A percentile compares a stretch with the other conserved stretches of the same genome.
phyloP scores from a whole-genome alignment of 2,329 filamentous ascomycete genomes.

The Byssothecium circinans region DNA sequence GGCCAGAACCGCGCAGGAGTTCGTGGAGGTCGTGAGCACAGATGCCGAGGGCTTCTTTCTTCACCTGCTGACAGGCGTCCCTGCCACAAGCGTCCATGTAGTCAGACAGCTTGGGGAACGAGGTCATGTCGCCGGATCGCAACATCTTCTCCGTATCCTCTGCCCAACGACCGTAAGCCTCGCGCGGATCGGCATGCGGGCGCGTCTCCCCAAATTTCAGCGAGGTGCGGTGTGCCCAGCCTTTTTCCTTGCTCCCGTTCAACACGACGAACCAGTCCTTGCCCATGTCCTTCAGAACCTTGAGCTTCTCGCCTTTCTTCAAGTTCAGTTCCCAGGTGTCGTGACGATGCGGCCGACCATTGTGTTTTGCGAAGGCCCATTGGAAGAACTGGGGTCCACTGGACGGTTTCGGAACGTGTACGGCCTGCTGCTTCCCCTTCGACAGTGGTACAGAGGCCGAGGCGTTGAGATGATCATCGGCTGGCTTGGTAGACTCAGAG shows the following conservation, averaged over 20 bases:
- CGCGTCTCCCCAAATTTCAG: slow-evolving; percentile 22
- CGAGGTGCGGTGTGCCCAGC: slow-evolving; percentile 29
- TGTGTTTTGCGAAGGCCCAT: slow-evolving; percentile 25
- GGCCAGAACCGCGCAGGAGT: slow-evolving; percentile 29
- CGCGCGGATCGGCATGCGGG: slow-evolving; percentile 12
- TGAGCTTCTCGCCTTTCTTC: slow-evolving; percentile 25
- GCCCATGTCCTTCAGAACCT: slow-evolving; percentile 25
- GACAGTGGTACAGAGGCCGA: background rate
- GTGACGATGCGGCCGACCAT: slow-evolving; percentile 22
- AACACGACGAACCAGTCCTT: slow-evolving; percentile 27
- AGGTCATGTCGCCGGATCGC: slow-evolving; percentile 14
- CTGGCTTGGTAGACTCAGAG: too few species aligned
- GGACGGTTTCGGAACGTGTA: slow-evolving; percentile 1
- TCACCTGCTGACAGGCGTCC: slow-evolving; percentile 20
- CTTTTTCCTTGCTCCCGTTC: slow-evolving; percentile 14
- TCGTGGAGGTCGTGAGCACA: slow-evolving; percentile 32
- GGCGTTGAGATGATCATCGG: too few species aligned
- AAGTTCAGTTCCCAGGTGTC: slow-evolving; percentile 32
- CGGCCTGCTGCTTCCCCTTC: background rate
- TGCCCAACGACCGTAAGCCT: slow-evolving; percentile 22
- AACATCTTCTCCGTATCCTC: slow-evolving; percentile 20
- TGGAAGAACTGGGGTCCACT: slow-evolving; percentile 1
- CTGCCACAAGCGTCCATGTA: slow-evolving; percentile 27
- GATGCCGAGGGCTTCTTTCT: slow-evolving; percentile 17
- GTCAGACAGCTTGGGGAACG: slow-evolving; percentile 21